Conservation (phyloP, 495 filamentous ascomycete species). For the Penicillium roqueforti region DNA sequence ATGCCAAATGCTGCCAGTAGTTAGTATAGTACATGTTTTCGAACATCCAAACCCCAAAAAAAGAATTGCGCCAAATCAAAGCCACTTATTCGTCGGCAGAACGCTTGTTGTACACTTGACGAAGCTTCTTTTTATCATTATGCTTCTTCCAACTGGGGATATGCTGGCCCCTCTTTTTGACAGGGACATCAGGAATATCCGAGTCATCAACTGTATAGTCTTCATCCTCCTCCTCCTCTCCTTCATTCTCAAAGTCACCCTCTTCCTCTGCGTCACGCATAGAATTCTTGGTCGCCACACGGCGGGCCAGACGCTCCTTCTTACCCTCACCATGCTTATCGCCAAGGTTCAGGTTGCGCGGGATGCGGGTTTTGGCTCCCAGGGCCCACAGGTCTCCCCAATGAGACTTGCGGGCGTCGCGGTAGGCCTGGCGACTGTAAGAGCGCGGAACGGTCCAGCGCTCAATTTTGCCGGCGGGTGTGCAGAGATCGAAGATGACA, state of each 20-base stretch:
- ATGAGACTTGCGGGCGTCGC: constrained; percentile 79
- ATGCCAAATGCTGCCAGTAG: constrained; percentile 14
- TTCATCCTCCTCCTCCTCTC: constrained; percentile 29
- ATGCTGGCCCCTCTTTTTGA: constrained; percentile 37
- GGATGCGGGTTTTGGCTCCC: constrained; percentile 79
- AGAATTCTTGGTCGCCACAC: constrained; percentile 29
- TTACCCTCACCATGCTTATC: constrained; percentile 53
- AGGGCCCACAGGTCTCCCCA: constrained; percentile 98
- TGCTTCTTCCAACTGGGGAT: constrained; percentile 48
- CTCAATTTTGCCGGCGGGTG: constrained; percentile 79
- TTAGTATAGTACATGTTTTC: constrained; percentile 10
- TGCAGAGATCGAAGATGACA: constrained; percentile 87
- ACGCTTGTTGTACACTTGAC: constrained; percentile 39
- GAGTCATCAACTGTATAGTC: constrained; percentile 11
- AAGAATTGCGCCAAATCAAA: constrained; percentile 17
- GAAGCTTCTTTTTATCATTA: constrained; percentile 40
- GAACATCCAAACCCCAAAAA: constrained; percentile 2
- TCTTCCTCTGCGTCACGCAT: constrained; percentile 23
- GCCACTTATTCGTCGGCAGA: constrained; percentile 21
- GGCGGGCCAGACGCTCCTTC: constrained; percentile 41
- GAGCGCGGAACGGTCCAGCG: constrained; percentile 87
- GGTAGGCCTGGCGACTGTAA: constrained; percentile 74
- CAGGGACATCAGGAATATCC: constrained; percentile 19
- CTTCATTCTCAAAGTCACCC: constrained; percentile 14
- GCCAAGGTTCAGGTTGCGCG: constrained; percentile 58